Percentiles rank a stretch among this genome's conserved stretches.
phyloP scores from a whole-genome alignment of 2,329 filamentous ascomycete genomes.

The Aspergillus sp. region DNA sequence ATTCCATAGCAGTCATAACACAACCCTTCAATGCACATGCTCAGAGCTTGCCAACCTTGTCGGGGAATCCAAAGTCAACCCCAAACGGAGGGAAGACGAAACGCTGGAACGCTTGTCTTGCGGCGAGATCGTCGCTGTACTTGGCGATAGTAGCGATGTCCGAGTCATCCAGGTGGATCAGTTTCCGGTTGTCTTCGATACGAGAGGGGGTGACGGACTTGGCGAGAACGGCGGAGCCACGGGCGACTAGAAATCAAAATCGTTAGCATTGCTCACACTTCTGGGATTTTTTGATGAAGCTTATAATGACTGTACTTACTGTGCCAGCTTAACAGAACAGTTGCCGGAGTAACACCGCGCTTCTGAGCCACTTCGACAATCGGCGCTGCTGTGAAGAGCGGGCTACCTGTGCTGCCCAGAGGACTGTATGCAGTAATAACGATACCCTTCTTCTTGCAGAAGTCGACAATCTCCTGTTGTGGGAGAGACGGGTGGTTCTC shows the following conservation, averaged over 20 bases:
- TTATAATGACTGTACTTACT: slow-evolving; percentile 19
- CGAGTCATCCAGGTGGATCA: slow-evolving; percentile 32
- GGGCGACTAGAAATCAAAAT: slow-evolving; percentile 21
- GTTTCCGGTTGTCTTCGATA: slow-evolving; percentile 35
- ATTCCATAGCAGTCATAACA: no score
- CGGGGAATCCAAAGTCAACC: slow-evolving; percentile 65
- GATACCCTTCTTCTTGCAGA: slow-evolving; percentile 46
- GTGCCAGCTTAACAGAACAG: slow-evolving; percentile 40
- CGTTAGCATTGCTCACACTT: no score
- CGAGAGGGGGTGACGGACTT: slow-evolving; percentile 36
- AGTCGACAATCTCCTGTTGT: slow-evolving; percentile 47
- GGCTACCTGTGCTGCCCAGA: slow-evolving; percentile 37
- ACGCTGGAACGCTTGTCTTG: slow-evolving; percentile 28
- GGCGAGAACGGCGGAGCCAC: slow-evolving; percentile 36
- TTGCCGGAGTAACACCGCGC: slow-evolving; percentile 32
- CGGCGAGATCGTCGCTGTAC: slow-evolving; percentile 28
- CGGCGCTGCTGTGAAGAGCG: slow-evolving; percentile 35
- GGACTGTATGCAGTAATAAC: slow-evolving; percentile 48
- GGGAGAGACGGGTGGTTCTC: slow-evolving; percentile 68
- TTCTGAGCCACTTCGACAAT: slow-evolving; percentile 37
- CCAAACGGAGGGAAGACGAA: slow-evolving; percentile 66
- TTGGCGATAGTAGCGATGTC: slow-evolving; percentile 33
- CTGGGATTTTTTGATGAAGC: neutral
- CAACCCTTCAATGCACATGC: neutral
- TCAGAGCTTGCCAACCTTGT: slow-evolving; percentile 42